Evolutionary conservation across 768 basidiomycete genomes (phyloP), one percentile per base, ranked within the genome.

Genomic region (Boletus tomentosulus): DNA sequence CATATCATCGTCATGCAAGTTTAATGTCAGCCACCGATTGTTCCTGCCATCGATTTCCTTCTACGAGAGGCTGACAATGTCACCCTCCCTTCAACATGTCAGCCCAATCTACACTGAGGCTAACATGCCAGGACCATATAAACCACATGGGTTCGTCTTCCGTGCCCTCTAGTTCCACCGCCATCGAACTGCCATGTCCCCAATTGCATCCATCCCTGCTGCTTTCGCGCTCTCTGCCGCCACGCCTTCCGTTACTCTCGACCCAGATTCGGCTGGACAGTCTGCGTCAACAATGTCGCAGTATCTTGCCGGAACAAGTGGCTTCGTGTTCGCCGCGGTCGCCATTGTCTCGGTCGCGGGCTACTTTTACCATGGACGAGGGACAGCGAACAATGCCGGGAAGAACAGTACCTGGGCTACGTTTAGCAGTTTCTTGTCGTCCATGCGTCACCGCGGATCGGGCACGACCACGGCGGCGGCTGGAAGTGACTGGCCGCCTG

Each of bases 161-260:
- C 12, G 19, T n/a, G 4, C 9, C 28, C 45, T 34, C 35, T 28
- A 24, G 28, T 38, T 22, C 34, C 6, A 1, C n/a, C 46, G 4
- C 43, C 10, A 37, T 54, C n/a, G 38, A 56, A 43, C 25, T 2
- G 48, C 48, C 53, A 63, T 65, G 64, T 60, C 64, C 31, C 63
- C 63, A 1, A 51, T 65, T 6, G 57, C 58, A 0, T 39, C 59
- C 58, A 46, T 57, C 50, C 19, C 19, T 19, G 19, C 19, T 19
- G 19, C 19, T 19, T 19, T 48, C 25, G 24, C 46, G 9, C 16
- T 45, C 28, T 50, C 55, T 12, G 1, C 52, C 2, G 4, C 39
- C 24, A 19, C 51, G 44, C 48, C 57, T 50, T 62, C 53, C 8
- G 24, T 42, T 4, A 3, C 46, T 27, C 46, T 46, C 4, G 46